Evolutionary conservation across 768 basidiomycete genomes (phyloP).

Genomic region (Pleurotus cornucopiae): DNA sequence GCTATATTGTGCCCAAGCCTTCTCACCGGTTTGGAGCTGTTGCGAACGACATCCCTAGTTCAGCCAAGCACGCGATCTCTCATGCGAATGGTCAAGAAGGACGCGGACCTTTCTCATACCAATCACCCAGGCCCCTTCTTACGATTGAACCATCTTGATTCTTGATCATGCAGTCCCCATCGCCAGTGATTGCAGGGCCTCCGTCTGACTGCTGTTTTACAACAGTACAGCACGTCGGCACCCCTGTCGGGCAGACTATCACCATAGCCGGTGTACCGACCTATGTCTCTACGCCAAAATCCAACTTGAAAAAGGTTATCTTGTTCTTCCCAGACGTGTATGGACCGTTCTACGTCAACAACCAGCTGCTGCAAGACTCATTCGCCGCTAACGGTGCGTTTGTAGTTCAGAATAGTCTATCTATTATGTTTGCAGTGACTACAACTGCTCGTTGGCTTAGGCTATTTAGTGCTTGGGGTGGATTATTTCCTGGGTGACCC

Average conservation of each 20-base stretch:
- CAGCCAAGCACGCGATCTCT: too few relatives aligned
- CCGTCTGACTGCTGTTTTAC: slow-evolving; percentile 50
- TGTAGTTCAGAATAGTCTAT: not conserved
- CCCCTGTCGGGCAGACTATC: slow-evolving; percentile 36
- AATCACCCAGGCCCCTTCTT: too few relatives aligned
- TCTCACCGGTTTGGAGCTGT: too few relatives aligned
- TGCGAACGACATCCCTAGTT: too few relatives aligned
- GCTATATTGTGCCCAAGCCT: too few relatives aligned
- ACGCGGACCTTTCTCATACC: too few relatives aligned
- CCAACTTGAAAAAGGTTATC: slow-evolving; percentile 37
- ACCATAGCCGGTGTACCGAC: slow-evolving; percentile 42
- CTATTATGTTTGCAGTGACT: not conserved
- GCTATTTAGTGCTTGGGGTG: slow-evolving; percentile 53
- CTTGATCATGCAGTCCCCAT: not conserved
- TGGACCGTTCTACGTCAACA: slow-evolving; percentile 56
- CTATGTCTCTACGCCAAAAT: slow-evolving; percentile 42
- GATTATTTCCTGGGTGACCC: slow-evolving; percentile 66
- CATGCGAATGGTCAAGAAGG: too few relatives aligned
- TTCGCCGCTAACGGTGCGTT: slow-evolving; percentile 53
- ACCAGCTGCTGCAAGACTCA: slow-evolving; percentile 59
- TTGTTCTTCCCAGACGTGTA: slow-evolving; percentile 59
- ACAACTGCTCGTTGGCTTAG: slow-evolving; percentile 21
- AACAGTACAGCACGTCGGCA: slow-evolving; percentile 48
- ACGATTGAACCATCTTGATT: too few relatives aligned
- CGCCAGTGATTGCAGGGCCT: slow-evolving; percentile 35